Conservation (phyloP, 306 rosid species). For the Pyrus bretschneideri region DNA sequence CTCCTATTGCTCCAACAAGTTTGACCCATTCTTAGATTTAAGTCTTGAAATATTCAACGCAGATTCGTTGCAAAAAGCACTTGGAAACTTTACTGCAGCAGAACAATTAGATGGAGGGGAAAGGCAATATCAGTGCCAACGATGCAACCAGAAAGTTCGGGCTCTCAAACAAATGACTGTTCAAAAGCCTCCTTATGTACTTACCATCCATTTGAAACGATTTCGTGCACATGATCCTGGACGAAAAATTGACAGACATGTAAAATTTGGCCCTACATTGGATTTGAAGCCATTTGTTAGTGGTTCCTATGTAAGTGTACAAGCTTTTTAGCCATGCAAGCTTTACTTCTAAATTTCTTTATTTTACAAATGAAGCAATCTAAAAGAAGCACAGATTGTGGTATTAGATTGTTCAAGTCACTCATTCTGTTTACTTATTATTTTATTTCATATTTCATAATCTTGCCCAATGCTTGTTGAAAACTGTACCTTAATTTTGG, state of each 20-base stretch:
- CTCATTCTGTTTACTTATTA: not conserved
- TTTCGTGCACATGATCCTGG: slow-evolving; percentile 70
- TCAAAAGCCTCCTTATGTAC: slow-evolving; percentile 87
- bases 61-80: slow-evolving; percentile 78
- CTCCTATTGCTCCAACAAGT: slow-evolving; percentile 71
- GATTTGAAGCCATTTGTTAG: slow-evolving; percentile 86
- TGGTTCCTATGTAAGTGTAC: slow-evolving; percentile 56
- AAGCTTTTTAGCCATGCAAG: not conserved
- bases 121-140: slow-evolving; percentile 78
- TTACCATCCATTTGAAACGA: slow-evolving; percentile 79
- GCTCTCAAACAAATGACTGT: slow-evolving; percentile 86
- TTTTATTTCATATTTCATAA: not conserved
- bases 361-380: not conserved
- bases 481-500: not conserved
- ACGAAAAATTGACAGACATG: slow-evolving; percentile 74
- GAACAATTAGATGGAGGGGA: slow-evolving; percentile 96
- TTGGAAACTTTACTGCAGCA: slow-evolving; percentile 66
- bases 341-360: not conserved
- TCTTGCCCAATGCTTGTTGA: not conserved
- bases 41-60: slow-evolving; percentile 91
- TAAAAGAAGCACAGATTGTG: not conserved
- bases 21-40: slow-evolving; percentile 90
- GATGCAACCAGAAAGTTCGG: slow-evolving; percentile 89
- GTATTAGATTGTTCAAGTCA: not conserved
- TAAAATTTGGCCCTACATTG: slow-evolving; percentile 58